These are phyloP conservation scores for Echites panduratus DNA, from an alignment of 257 asterid genomes.

Conservation along the genomic window DNA sequence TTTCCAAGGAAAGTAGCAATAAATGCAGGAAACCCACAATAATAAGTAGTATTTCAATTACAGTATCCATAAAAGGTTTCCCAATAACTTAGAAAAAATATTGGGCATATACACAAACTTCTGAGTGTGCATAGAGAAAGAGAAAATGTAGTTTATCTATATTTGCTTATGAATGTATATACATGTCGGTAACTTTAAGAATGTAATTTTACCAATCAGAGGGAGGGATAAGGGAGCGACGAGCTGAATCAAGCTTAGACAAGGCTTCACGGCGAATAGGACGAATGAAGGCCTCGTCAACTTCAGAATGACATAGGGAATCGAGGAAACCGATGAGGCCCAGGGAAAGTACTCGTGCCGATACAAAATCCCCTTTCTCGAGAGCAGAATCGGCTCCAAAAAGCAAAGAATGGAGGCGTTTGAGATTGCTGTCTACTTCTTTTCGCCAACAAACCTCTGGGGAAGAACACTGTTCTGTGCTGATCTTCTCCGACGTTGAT, in stretches of 20 bases:
- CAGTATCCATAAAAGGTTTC: not conserved
- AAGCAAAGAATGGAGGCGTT: conserved; percentile 79
- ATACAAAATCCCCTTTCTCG: conserved; percentile 61
- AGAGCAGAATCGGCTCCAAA: conserved; percentile 80
- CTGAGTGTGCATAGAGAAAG: not conserved
- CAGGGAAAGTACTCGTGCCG: conserved; percentile 65
- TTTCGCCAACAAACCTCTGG: conserved; percentile 65
- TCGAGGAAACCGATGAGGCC: conserved; percentile 91
- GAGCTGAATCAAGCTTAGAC: conserved; percentile 58
- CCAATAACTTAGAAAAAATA: not conserved
- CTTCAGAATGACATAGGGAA: conserved; percentile 56
- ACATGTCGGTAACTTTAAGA: not conserved
- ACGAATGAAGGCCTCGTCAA: conserved; percentile 62
- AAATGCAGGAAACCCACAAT: not conserved
- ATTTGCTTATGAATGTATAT: too few species aligned
- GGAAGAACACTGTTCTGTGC: conserved; percentile 32
- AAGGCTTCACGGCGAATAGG: conserved; percentile 85
- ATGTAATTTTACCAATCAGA: conserved; percentile 58
- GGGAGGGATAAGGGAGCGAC: conserved; percentile 47
- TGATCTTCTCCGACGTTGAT: conserved; percentile 20
- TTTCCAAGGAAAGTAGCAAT: not conserved
- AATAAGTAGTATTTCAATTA: not conserved
- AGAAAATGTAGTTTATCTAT: not conserved
- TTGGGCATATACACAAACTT: not conserved
- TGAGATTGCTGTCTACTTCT: conserved; percentile 66